These are phyloP conservation scores for Castanea sativa DNA, from an alignment of 306 rosid species.

Conservation along the genomic window DNA sequence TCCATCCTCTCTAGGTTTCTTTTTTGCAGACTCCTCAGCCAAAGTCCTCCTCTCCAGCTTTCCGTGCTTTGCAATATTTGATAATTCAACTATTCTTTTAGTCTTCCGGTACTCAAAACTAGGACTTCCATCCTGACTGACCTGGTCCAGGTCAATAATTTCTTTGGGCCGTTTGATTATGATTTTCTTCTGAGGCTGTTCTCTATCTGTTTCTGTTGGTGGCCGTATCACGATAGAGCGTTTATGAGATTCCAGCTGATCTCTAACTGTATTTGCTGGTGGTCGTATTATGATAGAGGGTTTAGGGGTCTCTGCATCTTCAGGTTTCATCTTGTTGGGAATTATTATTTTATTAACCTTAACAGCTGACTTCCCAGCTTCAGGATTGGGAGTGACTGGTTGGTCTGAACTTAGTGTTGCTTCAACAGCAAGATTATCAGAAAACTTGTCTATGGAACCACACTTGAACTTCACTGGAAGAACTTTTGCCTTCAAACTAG, in stretches of 20 bases:
- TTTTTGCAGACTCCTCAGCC: constrained; percentile 41
- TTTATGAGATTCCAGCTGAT: constrained; percentile 48
- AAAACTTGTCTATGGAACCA: constrained; percentile 65
- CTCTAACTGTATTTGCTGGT: constrained; percentile 45
- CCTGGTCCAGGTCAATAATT: constrained; percentile 57
- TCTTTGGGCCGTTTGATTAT: constrained; percentile 76
- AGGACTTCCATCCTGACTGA: constrained; percentile 60
- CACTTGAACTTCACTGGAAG: constrained; percentile 86
- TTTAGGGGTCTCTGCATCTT: constrained; percentile 65
- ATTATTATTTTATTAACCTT: constrained; percentile 69
- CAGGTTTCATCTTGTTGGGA: constrained; percentile 63
- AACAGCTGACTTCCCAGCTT: constrained; percentile 55
- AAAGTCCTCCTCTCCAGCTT: constrained; percentile 51
- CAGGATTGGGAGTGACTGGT: constrained; percentile 74
- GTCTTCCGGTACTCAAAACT: constrained; percentile 69
- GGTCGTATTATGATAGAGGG: constrained; percentile 54
- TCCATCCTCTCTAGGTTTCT: constrained; percentile 60
- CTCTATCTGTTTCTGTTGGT: constrained; percentile 55
- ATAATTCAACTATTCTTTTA: constrained; percentile 82
- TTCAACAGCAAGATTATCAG: constrained; percentile 58
- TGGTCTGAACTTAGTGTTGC: constrained; percentile 51
- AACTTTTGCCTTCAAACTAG: constrained; percentile 37
- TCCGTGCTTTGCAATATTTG: constrained; percentile 60
- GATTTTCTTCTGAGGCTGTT: constrained; percentile 73
- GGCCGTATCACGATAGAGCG: constrained; percentile 41